Conservation (phyloP, 371 early-diverging fungal genomes). For the Coemansia sp. region DNA sequence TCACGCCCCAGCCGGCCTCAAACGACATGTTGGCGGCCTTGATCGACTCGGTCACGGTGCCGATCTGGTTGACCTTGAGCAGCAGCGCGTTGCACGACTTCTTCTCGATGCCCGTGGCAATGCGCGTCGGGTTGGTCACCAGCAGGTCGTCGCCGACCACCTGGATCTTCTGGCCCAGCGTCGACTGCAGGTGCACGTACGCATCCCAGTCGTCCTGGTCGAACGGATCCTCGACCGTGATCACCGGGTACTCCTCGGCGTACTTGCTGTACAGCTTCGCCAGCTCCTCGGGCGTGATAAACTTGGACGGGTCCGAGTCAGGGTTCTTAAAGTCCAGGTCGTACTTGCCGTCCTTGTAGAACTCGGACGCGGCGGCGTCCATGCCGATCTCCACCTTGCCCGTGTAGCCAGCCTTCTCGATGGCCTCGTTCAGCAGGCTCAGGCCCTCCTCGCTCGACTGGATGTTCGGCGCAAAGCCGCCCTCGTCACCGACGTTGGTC, state of each 20-base stretch:
- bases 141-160: constrained; percentile 99
- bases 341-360: constrained; percentile 95
- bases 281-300: constrained; percentile 77
- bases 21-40: constrained; percentile 61
- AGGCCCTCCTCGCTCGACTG: constrained; percentile 96
- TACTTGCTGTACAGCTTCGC: constrained; percentile 82
- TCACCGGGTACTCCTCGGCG: constrained; percentile 88
- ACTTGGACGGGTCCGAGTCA: constrained; percentile 74
- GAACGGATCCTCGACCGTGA: constrained; percentile 99
- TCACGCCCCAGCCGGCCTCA: constrained; percentile 93
- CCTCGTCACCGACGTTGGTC: constrained; percentile 99
- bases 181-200: constrained; percentile 77
- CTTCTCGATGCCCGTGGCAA: constrained; percentile 86
- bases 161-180: constrained; percentile 69
- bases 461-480: constrained; percentile 99
- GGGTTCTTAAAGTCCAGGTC: constrained; percentile 96
- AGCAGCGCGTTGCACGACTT: constrained; percentile 95
- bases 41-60: constrained; percentile 96
- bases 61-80: constrained; percentile 99
- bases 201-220: constrained; percentile 98
- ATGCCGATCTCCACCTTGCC: constrained; percentile 96
- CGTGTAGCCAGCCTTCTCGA: constrained; percentile 90
- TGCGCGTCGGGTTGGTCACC: constrained; percentile 97
- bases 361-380: constrained; percentile 98
- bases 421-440: constrained; percentile 86